Conservation (phyloP, 2,329 filamentous ascomycete genomes). For the Escovopsis sp. region DNA sequence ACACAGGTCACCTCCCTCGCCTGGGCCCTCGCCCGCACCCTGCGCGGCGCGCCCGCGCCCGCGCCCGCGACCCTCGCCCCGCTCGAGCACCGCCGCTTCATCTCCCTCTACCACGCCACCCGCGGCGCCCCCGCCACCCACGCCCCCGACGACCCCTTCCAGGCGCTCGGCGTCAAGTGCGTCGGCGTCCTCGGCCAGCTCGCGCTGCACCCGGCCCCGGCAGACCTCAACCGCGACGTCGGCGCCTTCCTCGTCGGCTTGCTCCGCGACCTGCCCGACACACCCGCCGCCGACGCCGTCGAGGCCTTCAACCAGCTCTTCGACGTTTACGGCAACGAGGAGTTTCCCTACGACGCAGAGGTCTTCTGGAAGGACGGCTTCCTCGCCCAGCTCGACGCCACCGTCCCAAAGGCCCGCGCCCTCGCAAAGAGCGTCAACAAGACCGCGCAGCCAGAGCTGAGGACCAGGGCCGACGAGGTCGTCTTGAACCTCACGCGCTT, state of each 20-base stretch:
- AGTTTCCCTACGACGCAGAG: conserved; percentile 39
- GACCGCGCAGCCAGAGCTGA: conserved; percentile 39
- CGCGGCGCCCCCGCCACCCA: conserved; percentile 18
- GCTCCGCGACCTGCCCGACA: conserved; percentile 35
- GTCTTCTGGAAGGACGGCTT: conserved; percentile 52
- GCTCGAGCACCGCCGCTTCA: conserved; percentile 47
- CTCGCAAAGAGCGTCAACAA: conserved; percentile 49
- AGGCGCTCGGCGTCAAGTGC: conserved; percentile 49
- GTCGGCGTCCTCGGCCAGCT: conserved; percentile 52
- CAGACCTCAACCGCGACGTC: conserved; percentile 44
- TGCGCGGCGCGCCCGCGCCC: conserved; percentile 31
- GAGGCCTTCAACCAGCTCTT: conserved; percentile 53
- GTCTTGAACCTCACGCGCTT: conserved; percentile 47
- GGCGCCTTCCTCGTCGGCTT: conserved; percentile 47
- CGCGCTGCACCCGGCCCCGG: conserved; percentile 38
- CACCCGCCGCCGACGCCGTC: conserved; percentile 41
- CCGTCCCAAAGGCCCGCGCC: conserved; percentile 36
- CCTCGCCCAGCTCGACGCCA: conserved; percentile 41
- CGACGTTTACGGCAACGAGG: conserved; percentile 51
- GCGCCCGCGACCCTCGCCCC: conserved; percentile 31
- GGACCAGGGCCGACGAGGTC: conserved; percentile 44
- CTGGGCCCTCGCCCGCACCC: conserved; percentile 47
- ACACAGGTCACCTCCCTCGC: conserved; percentile 49
- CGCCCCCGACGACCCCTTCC: conserved; percentile 39
- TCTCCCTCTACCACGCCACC: conserved; percentile 48